Evolutionary conservation across 2,329 filamentous ascomycete genomes (phyloP).

Genomic region (Aspergillaceae sp.): DNA sequence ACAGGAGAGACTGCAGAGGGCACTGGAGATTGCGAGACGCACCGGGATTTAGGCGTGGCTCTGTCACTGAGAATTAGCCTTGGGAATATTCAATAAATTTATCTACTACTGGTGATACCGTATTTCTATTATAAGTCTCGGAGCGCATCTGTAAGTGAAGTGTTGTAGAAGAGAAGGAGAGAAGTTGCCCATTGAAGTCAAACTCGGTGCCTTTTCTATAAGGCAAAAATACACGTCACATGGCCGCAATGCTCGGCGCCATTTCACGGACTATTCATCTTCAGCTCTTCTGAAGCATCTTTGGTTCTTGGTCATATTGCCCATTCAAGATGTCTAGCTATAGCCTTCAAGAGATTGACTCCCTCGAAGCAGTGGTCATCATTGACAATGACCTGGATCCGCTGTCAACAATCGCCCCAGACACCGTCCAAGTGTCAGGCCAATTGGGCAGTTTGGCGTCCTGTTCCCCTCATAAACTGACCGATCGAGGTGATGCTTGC

Average conservation of each 20-base stretch:
- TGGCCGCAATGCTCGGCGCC: neutral
- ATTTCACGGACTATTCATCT: neutral
- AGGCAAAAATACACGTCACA: neutral
- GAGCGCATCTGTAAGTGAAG: too few relatives aligned
- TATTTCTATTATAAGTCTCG: neutral
- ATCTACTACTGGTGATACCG: neutral
- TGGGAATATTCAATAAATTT: neutral
- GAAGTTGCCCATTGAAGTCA: neutral
- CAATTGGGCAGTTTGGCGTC: conserved; percentile 37
- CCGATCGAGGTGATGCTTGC: conserved; percentile 34
- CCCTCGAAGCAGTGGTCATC: conserved; percentile 42
- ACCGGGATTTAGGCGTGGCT: neutral
- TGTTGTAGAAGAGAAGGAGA: neutral
- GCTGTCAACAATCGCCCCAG: conserved; percentile 40
- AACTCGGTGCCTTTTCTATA: neutral
- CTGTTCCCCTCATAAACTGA: conserved; percentile 23
- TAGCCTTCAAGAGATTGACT: conserved; percentile 35
- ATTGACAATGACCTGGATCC: conserved; percentile 50
- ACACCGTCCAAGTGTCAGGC: conserved; percentile 36
- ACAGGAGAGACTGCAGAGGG: conserved; percentile 34
- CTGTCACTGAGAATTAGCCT: neutral
- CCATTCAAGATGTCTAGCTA: conserved; percentile 4
- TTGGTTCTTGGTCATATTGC: too few relatives aligned
- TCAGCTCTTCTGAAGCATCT: neutral
- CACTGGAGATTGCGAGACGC: conserved; percentile 17